Evolutionary conservation across 2,329 filamentous ascomycete genomes (phyloP), one percentile per base, ranked within the genome.

Genomic region (Lojkania enalia): DNA sequence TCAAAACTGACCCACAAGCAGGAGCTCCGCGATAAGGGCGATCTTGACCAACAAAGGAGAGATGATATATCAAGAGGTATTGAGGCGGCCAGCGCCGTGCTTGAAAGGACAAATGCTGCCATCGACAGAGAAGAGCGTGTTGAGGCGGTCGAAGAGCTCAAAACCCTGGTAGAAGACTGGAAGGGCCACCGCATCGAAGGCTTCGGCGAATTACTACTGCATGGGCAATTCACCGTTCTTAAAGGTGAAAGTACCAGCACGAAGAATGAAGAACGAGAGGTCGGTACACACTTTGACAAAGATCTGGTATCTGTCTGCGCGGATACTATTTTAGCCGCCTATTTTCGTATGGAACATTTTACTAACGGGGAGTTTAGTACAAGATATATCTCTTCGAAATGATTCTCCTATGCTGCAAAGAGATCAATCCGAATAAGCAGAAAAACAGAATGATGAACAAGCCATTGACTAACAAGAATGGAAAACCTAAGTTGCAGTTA

Each of bases 341-440:
- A n/a, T n/a, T n/a, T n/a, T n/a, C n/a, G n/a, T n/a, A n/a, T n/a
- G n/a, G n/a, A n/a, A n/a, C 7, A 21, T 33, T 13, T 14, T 38
- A 21, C 51, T 55, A 19, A 51, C 43, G 20, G 7, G 6, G 16
- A 29, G n/a, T 35, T 57, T 16, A 96, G 88, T 99, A 97, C 68
- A 92, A 95, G 70, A 95, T 99, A 50, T 99, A 95, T 71, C 84
- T 99, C 20, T 99, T 99, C 69, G 89, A 97, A 68, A 88, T 84
- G 65, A 99, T 99, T 46, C 77, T 99, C 32, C 81, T 99, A 21
- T 97, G 94, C 71, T 97, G 94, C 81, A 99, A 97, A 75, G 94
- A 97, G 64, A 80, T 94, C 41, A 87, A 90, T 44, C 83, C 88
- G 11, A 90, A 85, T 69, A 96, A 96, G 74, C 78, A 81, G 39